These are phyloP conservation scores for Fusarium paranaense DNA, from an alignment of 2,329 filamentous ascomycete species.

Conservation along the genomic window DNA sequence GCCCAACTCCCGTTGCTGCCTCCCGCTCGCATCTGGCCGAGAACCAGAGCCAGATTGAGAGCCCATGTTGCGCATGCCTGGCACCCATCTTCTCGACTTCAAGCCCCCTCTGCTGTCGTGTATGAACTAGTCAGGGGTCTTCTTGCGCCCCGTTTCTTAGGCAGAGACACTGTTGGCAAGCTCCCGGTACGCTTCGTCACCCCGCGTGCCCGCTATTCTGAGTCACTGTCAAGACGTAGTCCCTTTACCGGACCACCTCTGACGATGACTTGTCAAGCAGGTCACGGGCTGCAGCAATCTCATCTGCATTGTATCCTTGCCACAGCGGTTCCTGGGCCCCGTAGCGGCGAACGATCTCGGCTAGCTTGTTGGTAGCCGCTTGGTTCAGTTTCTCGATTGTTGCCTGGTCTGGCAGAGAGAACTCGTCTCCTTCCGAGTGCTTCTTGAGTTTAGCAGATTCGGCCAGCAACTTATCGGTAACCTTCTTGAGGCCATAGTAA, in stretches of 20 bases:
- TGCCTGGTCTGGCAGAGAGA: conserved; percentile 65
- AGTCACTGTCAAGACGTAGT: conserved; percentile 26
- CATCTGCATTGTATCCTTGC: conserved; percentile 78
- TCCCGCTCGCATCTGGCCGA: conserved; percentile 19
- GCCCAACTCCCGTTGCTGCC: conserved; percentile 35
- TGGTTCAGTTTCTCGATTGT: conserved; percentile 77
- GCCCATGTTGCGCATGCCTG: conserved; percentile 20
- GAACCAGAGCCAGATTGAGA: conserved; percentile 6
- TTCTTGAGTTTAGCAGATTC: conserved; percentile 58
- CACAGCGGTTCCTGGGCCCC: conserved; percentile 72
- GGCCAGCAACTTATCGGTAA: conserved; percentile 62
- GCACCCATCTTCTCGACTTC: conserved; percentile 12
- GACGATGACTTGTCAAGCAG: conserved; percentile 68
- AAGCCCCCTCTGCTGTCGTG: conserved; percentile 1
- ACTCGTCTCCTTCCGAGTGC: conserved; percentile 60
- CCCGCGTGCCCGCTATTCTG: conserved; percentile 19
- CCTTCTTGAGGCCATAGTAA: conserved; percentile 88
- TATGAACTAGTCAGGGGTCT: conserved; percentile 30
- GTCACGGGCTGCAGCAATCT: conserved; percentile 77
- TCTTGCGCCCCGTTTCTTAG: conserved; percentile 14
- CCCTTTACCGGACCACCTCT: conserved; percentile 56
- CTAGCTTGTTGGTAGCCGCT: conserved; percentile 78
- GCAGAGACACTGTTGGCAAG: conserved; percentile 16
- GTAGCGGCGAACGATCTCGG: conserved; percentile 78
- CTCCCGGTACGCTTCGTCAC: conserved; percentile 15